These are phyloP conservation scores for Leishmania turanica DNA, from an alignment of 208 protist species.

Conservation along the genomic window DNA sequence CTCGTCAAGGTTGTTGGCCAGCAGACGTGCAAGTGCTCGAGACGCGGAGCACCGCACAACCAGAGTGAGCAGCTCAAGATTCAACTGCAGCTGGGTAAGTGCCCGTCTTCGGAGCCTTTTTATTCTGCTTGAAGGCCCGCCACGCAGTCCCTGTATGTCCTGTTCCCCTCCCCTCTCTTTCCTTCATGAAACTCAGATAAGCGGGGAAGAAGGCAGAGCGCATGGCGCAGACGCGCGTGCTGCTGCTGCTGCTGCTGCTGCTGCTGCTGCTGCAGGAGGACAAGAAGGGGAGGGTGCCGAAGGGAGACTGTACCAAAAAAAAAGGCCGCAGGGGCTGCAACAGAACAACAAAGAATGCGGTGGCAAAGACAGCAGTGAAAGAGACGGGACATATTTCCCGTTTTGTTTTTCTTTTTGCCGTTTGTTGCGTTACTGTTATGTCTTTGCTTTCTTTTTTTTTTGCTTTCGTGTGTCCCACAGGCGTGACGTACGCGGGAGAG, in stretches of 20 bases:
- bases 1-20: not conserved
- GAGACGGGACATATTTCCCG: not conserved
- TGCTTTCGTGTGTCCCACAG: not conserved
- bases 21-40: not conserved
- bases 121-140: not conserved
- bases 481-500: not conserved
- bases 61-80: not conserved
- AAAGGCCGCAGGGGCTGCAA: no score
- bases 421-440: no score
- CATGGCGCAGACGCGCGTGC: no score
- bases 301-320: not conserved
- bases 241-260: no score
- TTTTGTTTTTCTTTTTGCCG: not conserved
- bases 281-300: not conserved
- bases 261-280: not conserved
- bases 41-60: not conserved
- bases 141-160: not conserved
- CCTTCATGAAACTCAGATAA: not conserved
- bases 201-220: not conserved
- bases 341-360: not conserved
- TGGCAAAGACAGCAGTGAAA: not conserved
- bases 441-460: not conserved
- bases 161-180: not conserved
- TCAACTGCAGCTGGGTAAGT: not conserved
- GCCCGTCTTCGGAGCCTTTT: not conserved